Evolutionary conservation across 1,284 basidiomycete species (phyloP).

Genomic region (Cutaneotrichosporon spelunceum): DNA sequence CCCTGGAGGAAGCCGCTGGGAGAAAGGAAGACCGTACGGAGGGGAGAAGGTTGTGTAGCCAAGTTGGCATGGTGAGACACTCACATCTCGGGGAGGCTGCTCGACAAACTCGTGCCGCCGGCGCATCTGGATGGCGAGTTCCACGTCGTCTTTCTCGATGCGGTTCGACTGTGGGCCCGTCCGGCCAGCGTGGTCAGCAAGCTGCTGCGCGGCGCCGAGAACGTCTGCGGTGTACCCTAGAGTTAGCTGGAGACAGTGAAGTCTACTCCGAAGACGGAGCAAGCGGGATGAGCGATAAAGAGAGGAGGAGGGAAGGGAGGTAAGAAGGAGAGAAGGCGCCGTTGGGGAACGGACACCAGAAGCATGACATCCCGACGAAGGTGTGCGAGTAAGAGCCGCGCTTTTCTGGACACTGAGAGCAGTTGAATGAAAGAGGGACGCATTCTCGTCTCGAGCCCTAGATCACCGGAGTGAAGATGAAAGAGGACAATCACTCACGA

Average conservation of each 20-base stretch:
- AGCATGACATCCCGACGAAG: too few species aligned
- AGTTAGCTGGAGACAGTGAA: not conserved
- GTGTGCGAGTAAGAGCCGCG: too few species aligned
- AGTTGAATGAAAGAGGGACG: too few species aligned
- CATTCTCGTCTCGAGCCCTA: not conserved
- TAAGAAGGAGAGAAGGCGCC: too few species aligned
- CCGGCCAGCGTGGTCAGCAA: conserved; percentile 86
- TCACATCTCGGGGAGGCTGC: conserved; percentile 89
- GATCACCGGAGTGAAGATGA: not conserved
- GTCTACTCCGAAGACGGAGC: not conserved
- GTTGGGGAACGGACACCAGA: too few species aligned
- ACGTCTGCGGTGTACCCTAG: conserved; percentile 82
- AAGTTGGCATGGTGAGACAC: conserved; percentile 30
- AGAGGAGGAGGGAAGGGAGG: too few species aligned
- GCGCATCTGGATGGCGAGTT: conserved; percentile 84
- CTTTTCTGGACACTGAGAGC: too few species aligned
- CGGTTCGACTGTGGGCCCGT: conserved; percentile 57
- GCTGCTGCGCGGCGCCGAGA: conserved; percentile 81
- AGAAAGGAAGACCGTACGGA: too few species aligned
- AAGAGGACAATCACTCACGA: conserved; percentile 52
- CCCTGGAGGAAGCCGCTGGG: too few species aligned
- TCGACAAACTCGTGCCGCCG: conserved; percentile 94
- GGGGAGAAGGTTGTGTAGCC: too few species aligned
- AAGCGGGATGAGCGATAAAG: too few species aligned
- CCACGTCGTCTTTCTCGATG: conserved; percentile 85